phyloP scores from a whole-genome alignment of 73 alveolate species.

The Tetrahymena borealis region DNA sequence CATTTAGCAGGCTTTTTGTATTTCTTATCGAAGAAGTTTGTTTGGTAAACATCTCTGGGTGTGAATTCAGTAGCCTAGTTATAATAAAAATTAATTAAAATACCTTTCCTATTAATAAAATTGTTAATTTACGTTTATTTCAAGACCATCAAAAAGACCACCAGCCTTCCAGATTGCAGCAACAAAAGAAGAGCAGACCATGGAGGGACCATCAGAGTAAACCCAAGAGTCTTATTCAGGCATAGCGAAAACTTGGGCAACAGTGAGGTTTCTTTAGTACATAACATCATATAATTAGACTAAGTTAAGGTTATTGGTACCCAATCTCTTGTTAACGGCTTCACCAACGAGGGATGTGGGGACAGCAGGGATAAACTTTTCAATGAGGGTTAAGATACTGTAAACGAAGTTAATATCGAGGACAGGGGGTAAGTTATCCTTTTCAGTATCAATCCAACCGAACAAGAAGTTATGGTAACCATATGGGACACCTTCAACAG shows the following conservation, averaged over 20 bases:
- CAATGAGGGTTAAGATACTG: slow-evolving; percentile 50
- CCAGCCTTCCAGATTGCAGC: slow-evolving; percentile 80
- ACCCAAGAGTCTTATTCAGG: slow-evolving; percentile 87
- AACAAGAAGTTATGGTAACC: slow-evolving; percentile 87
- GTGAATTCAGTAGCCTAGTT: slow-evolving; percentile 56
- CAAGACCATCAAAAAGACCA: slow-evolving; percentile 76
- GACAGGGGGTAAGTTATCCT: slow-evolving; percentile 69
- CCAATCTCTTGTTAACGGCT: slow-evolving; percentile 74
- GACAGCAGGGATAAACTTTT: slow-evolving; percentile 49
- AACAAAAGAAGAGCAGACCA: slow-evolving; percentile 86
- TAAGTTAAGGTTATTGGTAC: slow-evolving; percentile 67
- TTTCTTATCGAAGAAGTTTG: slow-evolving; percentile 62
- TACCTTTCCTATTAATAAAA: background rate
- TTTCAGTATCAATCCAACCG: slow-evolving; percentile 91
- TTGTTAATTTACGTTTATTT: slow-evolving; percentile 50
- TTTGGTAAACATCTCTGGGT: slow-evolving; percentile 73
- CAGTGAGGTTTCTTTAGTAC: slow-evolving; percentile 19
- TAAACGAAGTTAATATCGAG: slow-evolving; percentile 56
- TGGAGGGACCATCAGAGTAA: slow-evolving; percentile 79
- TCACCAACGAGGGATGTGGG: slow-evolving; percentile 59
- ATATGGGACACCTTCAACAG: slow-evolving; percentile 79
- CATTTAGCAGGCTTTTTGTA: slow-evolving; percentile 64
- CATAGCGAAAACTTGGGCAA: slow-evolving; percentile 73
- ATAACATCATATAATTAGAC: slow-evolving; percentile 28
- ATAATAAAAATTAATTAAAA: background rate